Base-by-base conservation (phyloP, 116 monocot species). In the Phalaenopsis hybrid region DNA sequence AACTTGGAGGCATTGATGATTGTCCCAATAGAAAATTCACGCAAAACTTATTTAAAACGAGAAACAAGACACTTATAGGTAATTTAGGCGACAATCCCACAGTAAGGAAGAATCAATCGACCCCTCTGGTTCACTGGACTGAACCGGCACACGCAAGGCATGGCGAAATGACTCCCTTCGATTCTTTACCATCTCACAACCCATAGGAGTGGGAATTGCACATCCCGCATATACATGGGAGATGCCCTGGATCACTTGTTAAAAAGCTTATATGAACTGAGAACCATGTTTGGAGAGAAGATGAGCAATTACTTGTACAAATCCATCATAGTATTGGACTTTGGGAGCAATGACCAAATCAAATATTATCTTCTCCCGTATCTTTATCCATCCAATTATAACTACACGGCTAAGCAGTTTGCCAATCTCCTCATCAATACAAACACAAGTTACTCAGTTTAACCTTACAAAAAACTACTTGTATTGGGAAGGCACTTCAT, bases 301-400 rank as follows among this genome's bases (percentile, higher is more conserved):
- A 83, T 89, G 46, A 84, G 31, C 70, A 70, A 86, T 10, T 89
- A 85, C 67, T 82, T 93, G 2, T 86, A 78, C 3, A 92, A 75
- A 33, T 91, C 93, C 37, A 85, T 96, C 12, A 92, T 74, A 21
- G 86, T 92, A 55, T 76, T 92, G 77, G 81, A 88, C 13, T 81
- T 96, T 2, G 96, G 94, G 33, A 90, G 90, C 86, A 96, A 96
- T n/a, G 90, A 96, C 89, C 93, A 96, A 92, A 83, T 93, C 81
- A 92, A 92, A 85, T 93, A 96, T 85, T 93, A 96, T 68, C 82
- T 92, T 67, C 75, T 89, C 5, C 91, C 93, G 18, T 82, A 85
- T 31, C 31, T 31, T 31, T 31, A 31, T 74, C 17, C 80, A 16
- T 80, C 92, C 3, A 88, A 90, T 74, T 84, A 79, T 80, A 80